Percentiles rank a stretch among this genome's conserved stretches.
Evolutionary conservation across 306 rosid genomes (phyloP).

Genomic region (Pachyrhizus erosus): DNA sequence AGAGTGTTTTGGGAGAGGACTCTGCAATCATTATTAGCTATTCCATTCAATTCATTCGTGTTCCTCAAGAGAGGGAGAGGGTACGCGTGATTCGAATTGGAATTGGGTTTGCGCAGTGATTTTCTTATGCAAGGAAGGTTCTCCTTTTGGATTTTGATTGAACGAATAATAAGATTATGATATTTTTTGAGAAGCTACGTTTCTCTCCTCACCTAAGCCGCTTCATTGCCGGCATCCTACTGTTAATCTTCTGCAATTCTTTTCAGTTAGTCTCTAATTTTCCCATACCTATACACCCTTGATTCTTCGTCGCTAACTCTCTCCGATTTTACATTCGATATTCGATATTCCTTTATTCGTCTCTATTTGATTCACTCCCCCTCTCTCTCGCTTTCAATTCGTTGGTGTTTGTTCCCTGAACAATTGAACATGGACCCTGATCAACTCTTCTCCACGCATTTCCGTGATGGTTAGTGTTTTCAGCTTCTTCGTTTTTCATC

Average conservation of each 20-base stretch:
- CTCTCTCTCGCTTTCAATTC: background rate
- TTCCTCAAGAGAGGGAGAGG: background rate
- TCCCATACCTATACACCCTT: slow-evolving; percentile 65
- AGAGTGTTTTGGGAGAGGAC: background rate
- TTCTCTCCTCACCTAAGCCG: slow-evolving; percentile 62
- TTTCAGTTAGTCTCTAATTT: slow-evolving; percentile 63
- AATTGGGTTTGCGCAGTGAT: background rate
- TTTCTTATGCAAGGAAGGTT: slow-evolving; percentile 50
- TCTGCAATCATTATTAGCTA: background rate
- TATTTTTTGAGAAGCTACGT: slow-evolving; percentile 51
- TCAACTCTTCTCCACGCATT: slow-evolving; percentile 45
- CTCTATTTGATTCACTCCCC: background rate
- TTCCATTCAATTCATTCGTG: background rate
- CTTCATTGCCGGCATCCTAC: slow-evolving; percentile 66
- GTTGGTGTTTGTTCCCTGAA: too few relatives aligned
- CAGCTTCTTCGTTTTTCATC: background rate
- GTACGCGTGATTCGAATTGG: background rate
- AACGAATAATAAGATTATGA: slow-evolving; percentile 46
- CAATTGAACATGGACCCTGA: slow-evolving; percentile 50
- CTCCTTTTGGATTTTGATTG: slow-evolving; percentile 13
- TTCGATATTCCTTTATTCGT: background rate
- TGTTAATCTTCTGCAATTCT: slow-evolving; percentile 61
- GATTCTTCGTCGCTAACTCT: background rate
- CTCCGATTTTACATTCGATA: background rate
- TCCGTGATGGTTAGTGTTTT: slow-evolving; percentile 55